phyloP scores from a whole-genome alignment of 805 yeast species.

The Wickerhamiella azyma region DNA sequence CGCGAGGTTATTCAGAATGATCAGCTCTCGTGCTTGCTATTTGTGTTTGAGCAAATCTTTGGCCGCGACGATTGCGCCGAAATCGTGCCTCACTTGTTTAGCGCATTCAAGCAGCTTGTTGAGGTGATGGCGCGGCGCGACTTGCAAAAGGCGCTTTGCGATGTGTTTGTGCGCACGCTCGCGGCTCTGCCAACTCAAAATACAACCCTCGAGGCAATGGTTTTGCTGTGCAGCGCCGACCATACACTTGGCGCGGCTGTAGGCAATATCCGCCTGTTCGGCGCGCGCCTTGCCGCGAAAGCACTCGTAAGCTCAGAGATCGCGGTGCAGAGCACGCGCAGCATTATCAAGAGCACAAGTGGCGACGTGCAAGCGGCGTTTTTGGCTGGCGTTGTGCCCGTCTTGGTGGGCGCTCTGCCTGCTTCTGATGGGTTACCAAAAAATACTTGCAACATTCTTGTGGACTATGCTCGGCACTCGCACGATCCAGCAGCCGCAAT shows the following conservation, averaged over 20 bases:
- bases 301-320: background rate
- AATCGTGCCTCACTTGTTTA: constrained; percentile 39
- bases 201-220: constrained; percentile 4
- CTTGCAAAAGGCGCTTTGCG: constrained; percentile 12
- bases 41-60: constrained; percentile 44
- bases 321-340: constrained; percentile 9
- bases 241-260: background rate
- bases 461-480: constrained; percentile 3
- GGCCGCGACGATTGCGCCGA: constrained; percentile 31
- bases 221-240: constrained; percentile 7
- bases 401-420: constrained; percentile 5
- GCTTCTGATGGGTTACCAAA: constrained; percentile 2
- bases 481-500: constrained; percentile 22
- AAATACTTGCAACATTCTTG: constrained; percentile 7
- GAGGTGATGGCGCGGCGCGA: constrained; percentile 22
- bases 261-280: constrained; percentile 6
- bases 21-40: constrained; percentile 54
- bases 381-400: constrained; percentile 10
- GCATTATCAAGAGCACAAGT: constrained; percentile 12
- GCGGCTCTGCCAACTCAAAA: background rate
- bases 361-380: constrained; percentile 7
- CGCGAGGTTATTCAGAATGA: constrained; percentile 60
- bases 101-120: constrained; percentile 36
- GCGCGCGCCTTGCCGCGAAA: background rate
- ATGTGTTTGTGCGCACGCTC: constrained; percentile 3